These are phyloP conservation scores for Coemansia asiatica DNA, from an alignment of 192 early-diverging fungal genomes.

Conservation along the genomic window DNA sequence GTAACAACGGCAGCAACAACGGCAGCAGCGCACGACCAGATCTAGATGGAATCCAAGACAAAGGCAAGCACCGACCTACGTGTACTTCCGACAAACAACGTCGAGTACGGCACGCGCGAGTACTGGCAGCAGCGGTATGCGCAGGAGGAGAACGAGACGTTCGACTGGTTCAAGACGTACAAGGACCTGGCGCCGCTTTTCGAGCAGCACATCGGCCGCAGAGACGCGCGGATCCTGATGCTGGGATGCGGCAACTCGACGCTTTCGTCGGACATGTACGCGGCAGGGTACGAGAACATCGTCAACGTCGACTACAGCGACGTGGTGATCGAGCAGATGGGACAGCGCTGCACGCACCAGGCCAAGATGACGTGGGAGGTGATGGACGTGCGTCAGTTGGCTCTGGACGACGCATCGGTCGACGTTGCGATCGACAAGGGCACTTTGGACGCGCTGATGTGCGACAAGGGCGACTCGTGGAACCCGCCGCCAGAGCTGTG, in stretches of 20 bases:
- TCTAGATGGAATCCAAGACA: not conserved
- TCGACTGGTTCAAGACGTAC: conserved; percentile 92
- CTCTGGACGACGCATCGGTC: conserved; percentile 62
- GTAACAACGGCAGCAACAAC: too few relatives aligned
- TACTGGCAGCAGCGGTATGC: conserved; percentile 77
- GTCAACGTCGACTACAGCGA: conserved; percentile 80
- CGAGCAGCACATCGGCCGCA: conserved; percentile 54
- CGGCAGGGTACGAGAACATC: conserved; percentile 70
- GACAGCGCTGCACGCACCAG: conserved; percentile 34
- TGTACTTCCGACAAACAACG: conserved; percentile 63
- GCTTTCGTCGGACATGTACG: conserved; percentile 76
- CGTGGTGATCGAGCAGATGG: conserved; percentile 79
- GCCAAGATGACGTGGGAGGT: conserved; percentile 56
- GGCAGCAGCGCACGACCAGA: not conserved
- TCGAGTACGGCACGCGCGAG: conserved; percentile 69
- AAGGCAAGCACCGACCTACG: conserved; percentile 39
- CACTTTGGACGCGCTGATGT: conserved; percentile 89
- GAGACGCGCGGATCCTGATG: conserved; percentile 70
- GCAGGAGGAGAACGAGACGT: conserved; percentile 56
- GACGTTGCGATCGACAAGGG: conserved; percentile 87
- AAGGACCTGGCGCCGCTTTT: conserved; percentile 67
- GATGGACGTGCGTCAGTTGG: conserved; percentile 77
- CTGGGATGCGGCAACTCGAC: conserved; percentile 87
- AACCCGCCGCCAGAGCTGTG: conserved; percentile 73
- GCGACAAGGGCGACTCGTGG: conserved; percentile 84